Evolutionary conservation across 2,329 filamentous ascomycete genomes (phyloP).

Genomic region (Colletotrichum limetticola): DNA sequence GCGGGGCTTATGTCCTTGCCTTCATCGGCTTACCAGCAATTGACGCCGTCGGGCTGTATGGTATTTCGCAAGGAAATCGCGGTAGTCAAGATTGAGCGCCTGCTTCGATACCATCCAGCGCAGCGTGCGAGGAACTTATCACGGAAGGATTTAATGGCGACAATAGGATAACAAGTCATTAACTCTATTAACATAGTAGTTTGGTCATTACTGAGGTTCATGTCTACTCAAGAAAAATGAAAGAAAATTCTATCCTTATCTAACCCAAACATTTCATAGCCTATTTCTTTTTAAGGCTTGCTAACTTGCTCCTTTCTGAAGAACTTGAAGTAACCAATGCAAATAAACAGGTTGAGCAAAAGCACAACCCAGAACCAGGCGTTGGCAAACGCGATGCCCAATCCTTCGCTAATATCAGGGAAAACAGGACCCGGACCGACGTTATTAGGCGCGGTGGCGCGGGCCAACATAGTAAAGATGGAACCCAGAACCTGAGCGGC

Average conservation of each 20-base stretch:
- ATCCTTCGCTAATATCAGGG: constrained; percentile 66
- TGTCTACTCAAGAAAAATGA: constrained; percentile 22
- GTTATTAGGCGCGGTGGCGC: constrained; percentile 69
- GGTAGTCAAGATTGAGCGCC: too few species aligned
- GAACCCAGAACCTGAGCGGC: constrained; percentile 71
- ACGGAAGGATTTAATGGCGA: not conserved
- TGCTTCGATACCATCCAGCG: not conserved
- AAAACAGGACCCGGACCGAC: constrained; percentile 71
- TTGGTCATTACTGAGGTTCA: constrained; percentile 32
- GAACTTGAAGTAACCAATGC: constrained; percentile 65
- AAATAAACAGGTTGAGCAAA: constrained; percentile 66
- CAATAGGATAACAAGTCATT: constrained; percentile 14
- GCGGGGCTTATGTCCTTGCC: too few species aligned
- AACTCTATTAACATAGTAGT: constrained; percentile 30
- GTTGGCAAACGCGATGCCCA: constrained; percentile 56
- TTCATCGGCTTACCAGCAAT: too few species aligned
- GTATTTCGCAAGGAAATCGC: too few species aligned
- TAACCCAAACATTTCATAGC: constrained; percentile 20
- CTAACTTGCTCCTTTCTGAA: constrained; percentile 68
- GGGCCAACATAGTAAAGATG: constrained; percentile 69
- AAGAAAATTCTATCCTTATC: constrained; percentile 14
- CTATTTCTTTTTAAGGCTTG: constrained; percentile 53
- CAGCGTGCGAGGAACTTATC: not conserved
- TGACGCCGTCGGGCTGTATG: too few species aligned
- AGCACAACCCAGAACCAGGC: constrained; percentile 72